Evolutionary conservation across 495 filamentous ascomycete species (phyloP), one percentile per base, ranked within the genome.

Genomic region (Chaetomidium leptoderma): DNA sequence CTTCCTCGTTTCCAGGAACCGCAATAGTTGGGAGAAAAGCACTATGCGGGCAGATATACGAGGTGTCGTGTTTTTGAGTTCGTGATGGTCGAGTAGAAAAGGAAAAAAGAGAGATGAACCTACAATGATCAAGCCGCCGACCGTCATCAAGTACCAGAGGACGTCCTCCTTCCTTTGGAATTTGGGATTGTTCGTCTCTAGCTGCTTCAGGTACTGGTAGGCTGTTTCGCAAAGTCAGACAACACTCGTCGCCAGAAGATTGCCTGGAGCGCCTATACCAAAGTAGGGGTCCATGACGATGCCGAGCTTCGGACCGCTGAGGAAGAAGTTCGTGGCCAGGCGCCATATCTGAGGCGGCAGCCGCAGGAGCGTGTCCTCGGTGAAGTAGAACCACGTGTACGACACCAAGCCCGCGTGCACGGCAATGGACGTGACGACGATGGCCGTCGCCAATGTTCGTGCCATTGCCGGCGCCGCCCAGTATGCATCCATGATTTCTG

Each of bases 1-100:
- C 89, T 97, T 81, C 92, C 92, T 96, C 91, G 79, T 76, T 86
- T 90, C 82, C 88, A 95, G 91, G 91, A 96, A 96, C 90, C 91
- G 90, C 84, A 81, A 84, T 89, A 92, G 89, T 70, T 74, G 73
- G 70, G 85, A 61, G 85, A 74, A 66, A 71, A 71, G 72, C 81
- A 81, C 91, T 91, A 89, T 83, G 83, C 91, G 92, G 90, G 92
- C 91, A 97, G 92, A 88, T 90, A 86, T 88, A 57, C 80, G 90
- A 92, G 87, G 89, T 86, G 57, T 46, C 17, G 70, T 59, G 24
- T 49, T 40, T 51, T 32, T 58, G 51, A 63, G 52, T 30, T 46
- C 33, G 14, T 26, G 46, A 46, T 17, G n/a, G n/a, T n/a, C n/a
- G n/a, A 39, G 43, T 43, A 46, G 26, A 40, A 54, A 26, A 47